These are phyloP conservation scores for Euclidium syriacum DNA, from an alignment of 345 rosid genomes.

Conservation along the genomic window DNA sequence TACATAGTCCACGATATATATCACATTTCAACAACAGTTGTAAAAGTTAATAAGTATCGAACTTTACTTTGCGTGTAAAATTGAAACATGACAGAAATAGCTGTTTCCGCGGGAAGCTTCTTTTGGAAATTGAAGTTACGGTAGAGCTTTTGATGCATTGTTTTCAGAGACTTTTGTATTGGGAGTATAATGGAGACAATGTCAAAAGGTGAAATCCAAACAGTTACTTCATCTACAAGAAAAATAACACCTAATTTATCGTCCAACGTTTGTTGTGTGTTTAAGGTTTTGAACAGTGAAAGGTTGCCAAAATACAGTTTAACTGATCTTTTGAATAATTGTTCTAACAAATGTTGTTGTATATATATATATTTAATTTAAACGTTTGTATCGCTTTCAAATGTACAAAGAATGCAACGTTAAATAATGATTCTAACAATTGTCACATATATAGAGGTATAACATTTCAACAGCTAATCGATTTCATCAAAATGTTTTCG, in stretches of 20 bases:
- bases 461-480: background rate
- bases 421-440: background rate
- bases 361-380: too few species aligned
- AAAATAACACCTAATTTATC: background rate
- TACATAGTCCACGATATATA: background rate
- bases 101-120: constrained; percentile 6
- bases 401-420: background rate
- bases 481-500: background rate
- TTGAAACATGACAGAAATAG: constrained; percentile 5
- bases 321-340: background rate
- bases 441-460: background rate
- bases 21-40: background rate
- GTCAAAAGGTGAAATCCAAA: constrained; percentile 5
- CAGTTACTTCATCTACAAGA: constrained; percentile 13
- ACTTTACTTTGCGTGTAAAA: constrained; percentile 22
- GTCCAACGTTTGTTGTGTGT: background rate
- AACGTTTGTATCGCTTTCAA: background rate
- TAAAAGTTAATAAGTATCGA: background rate
- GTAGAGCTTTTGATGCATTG: constrained; percentile 14
- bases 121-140: constrained; percentile 7
- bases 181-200: background rate
- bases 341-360: too few species aligned
- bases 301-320: background rate
- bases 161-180: constrained; percentile 23
- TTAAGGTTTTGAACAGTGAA: constrained; percentile 17